phyloP scores from a whole-genome alignment of 2,329 filamentous ascomycete species.

The Pyrenophora tritici-repentis region DNA sequence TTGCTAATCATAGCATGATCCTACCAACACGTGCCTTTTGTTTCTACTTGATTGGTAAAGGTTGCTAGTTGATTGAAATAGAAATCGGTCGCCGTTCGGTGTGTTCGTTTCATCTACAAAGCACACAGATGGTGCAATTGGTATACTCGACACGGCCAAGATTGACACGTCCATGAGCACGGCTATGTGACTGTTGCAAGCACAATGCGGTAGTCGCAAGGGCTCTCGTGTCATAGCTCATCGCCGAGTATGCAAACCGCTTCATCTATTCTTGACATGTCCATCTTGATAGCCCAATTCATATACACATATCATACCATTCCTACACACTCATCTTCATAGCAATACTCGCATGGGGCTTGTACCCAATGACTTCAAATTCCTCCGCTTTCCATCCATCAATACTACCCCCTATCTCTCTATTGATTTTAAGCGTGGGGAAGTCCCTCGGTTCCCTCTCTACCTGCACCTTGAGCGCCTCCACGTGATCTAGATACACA shows the following conservation, averaged over 20 bases:
- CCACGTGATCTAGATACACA: slow-evolving; percentile 90
- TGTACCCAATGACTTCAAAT: slow-evolving; percentile 84
- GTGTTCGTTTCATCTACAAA: too few species aligned
- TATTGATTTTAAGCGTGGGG: slow-evolving; percentile 74
- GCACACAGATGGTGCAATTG: neutral
- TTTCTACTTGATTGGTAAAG: too few species aligned
- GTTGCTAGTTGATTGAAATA: too few species aligned
- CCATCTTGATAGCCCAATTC: too few species aligned
- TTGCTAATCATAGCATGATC: too few species aligned
- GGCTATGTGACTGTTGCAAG: too few species aligned
- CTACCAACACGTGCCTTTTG: too few species aligned
- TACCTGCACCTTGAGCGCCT: slow-evolving; percentile 81
- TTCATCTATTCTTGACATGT: neutral
- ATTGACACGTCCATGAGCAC: too few species aligned
- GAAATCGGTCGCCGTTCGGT: too few species aligned
- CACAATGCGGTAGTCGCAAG: too few species aligned
- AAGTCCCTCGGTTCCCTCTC: slow-evolving; percentile 80
- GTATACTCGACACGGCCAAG: neutral
- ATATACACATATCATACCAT: too few species aligned
- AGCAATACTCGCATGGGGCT: slow-evolving; percentile 86
- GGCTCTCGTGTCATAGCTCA: neutral
- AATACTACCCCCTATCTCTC: slow-evolving; percentile 72
- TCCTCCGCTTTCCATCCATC: slow-evolving; percentile 91
- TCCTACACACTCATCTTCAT: slow-evolving; percentile 96
- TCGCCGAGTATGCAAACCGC: too few species aligned